Conservation (phyloP, 768 basidiomycete species). For the Phanerochaete sordida region DNA sequence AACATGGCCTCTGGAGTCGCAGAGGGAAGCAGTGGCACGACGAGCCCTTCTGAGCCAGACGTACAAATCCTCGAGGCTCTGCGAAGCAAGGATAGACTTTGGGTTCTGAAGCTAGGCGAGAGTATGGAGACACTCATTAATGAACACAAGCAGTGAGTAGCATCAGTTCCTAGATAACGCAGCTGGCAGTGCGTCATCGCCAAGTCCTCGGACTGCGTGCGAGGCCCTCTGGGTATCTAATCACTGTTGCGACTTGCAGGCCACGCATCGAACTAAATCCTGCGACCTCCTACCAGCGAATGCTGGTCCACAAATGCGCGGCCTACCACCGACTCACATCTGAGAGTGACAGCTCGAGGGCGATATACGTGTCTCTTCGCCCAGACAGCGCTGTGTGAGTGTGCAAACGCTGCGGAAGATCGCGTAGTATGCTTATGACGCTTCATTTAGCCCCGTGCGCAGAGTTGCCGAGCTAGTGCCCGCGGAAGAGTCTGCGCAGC, state of each 20-base stretch:
- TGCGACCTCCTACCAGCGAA: slow-evolving; percentile 76
- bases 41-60: slow-evolving; percentile 39
- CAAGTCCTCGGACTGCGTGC: slow-evolving; percentile 1
- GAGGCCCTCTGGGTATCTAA: background rate
- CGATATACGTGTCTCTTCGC: slow-evolving; percentile 53
- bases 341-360: slow-evolving; percentile 68
- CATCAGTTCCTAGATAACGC: slow-evolving; percentile 3
- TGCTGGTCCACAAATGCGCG: slow-evolving; percentile 84
- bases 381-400: slow-evolving; percentile 76
- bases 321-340: slow-evolving; percentile 74
- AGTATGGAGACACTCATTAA: slow-evolving; percentile 76
- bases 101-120: slow-evolving; percentile 86
- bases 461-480: slow-evolving; percentile 78
- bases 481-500: slow-evolving; percentile 61
- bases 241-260: slow-evolving; percentile 33
- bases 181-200: background rate
- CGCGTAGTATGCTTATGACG: slow-evolving; percentile 15
- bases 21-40: slow-evolving; percentile 4
- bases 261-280: slow-evolving; percentile 63
- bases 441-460: slow-evolving; percentile 53
- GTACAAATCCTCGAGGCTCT: slow-evolving; percentile 83
- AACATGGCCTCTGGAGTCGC: background rate
- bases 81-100: slow-evolving; percentile 83
- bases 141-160: slow-evolving; percentile 54
- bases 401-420: background rate